phyloP scores from a whole-genome alignment of 2,329 filamentous ascomycete genomes.

The Trichoderma asperellum region DNA sequence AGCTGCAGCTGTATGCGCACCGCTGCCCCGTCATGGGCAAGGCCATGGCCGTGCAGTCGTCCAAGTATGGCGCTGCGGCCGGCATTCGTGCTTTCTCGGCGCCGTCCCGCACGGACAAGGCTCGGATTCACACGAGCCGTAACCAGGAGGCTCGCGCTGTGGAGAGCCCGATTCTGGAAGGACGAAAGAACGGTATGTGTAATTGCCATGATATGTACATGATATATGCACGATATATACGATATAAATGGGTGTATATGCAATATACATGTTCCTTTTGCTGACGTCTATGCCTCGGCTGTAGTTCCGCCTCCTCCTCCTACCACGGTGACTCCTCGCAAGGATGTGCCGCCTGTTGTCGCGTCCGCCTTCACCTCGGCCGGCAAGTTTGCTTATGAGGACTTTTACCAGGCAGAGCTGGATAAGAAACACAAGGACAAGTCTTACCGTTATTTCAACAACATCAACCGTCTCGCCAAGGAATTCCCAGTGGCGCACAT shows the following conservation, averaged over 20 bases:
- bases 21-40: constrained; percentile 99
- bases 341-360: constrained; percentile 30
- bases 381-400: constrained; percentile 85
- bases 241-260: not conserved
- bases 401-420: constrained; percentile 83
- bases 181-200: constrained; percentile 56
- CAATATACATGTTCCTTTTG: not conserved
- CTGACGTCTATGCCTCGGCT: not conserved
- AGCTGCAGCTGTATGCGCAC: constrained; percentile 89
- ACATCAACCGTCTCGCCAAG: constrained; percentile 97
- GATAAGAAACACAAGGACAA: constrained; percentile 99
- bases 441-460: constrained; percentile 99
- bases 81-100: constrained; percentile 57
- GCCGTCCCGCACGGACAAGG: constrained; percentile 59
- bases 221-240: no score
- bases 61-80: constrained; percentile 55
- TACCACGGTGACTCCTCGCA: constrained; percentile 27
- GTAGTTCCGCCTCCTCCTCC: constrained; percentile 35
- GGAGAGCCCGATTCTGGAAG: constrained; percentile 58
- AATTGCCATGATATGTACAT: not conserved
- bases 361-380: constrained; percentile 34
- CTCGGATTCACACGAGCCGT: constrained; percentile 79
- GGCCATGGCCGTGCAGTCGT: constrained; percentile 84
- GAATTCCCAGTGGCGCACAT: constrained; percentile 96
- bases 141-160: constrained; percentile 78